These are phyloP conservation scores for Yamadazyma paraphyllophila DNA, from an alignment of 805 yeast species.

Conservation along the genomic window DNA sequence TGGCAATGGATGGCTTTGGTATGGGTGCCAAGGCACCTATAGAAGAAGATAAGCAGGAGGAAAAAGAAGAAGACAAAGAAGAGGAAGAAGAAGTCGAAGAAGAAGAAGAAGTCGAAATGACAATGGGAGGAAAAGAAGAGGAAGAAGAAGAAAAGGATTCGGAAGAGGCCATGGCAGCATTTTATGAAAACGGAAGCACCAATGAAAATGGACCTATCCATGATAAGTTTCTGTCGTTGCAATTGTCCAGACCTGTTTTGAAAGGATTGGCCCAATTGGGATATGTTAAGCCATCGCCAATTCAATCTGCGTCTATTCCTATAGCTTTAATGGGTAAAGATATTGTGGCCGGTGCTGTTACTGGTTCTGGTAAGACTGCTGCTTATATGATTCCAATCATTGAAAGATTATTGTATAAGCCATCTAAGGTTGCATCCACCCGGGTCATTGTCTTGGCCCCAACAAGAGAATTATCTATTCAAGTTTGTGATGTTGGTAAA, in stretches of 20 bases:
- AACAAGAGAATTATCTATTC: constrained; percentile 97
- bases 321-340: constrained; percentile 92
- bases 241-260: constrained; percentile 85
- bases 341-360: constrained; percentile 97
- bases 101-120: constrained; percentile 24
- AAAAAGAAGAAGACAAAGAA: constrained; percentile 21
- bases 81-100: constrained; percentile 28
- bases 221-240: constrained; percentile 68
- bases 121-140: constrained; percentile 18
- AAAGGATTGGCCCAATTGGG: constrained; percentile 81
- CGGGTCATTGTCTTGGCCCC: constrained; percentile 91
- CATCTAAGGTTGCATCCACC: constrained; percentile 80
- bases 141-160: constrained; percentile 55
- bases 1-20: constrained; percentile 46
- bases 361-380: constrained; percentile 99
- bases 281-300: constrained; percentile 86
- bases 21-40: constrained; percentile 27
- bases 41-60: constrained; percentile 30
- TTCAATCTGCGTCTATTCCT: constrained; percentile 92
- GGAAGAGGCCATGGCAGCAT: constrained; percentile 78
- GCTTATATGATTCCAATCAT: constrained; percentile 96
- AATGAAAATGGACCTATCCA: constrained; percentile 51
- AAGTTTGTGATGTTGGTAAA: constrained; percentile 90
- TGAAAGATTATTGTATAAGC: constrained; percentile 87
- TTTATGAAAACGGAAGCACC: constrained; percentile 51